Evolutionary conservation across 169 alveolate species (phyloP), one percentile per base, ranked within the genome.

Genomic region (Plasmodium inui): DNA sequence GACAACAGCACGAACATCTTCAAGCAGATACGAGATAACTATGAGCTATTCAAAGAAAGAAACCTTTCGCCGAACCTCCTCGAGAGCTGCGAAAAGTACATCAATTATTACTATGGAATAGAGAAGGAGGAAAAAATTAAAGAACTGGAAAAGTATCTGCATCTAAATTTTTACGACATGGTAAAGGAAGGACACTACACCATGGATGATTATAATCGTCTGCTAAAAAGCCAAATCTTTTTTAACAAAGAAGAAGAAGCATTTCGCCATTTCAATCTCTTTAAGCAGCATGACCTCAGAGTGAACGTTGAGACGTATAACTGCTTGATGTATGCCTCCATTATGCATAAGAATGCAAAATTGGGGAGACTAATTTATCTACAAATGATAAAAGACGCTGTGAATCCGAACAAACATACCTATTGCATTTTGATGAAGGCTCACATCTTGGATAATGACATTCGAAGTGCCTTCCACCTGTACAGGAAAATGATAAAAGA

Each of bases 401-500:
- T 96, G 10, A 46, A 93, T 44, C 98, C 98, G 1, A 96, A 97
- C 17, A 79, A 94, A 26, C 93, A 84, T 82, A 97, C 97, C 0
- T 97, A 92, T 83, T 96, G 96, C 19, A 93, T 97, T 12, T 85
- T 97, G 78, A 97, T 97, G 1, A 92, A 96, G 82, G 95, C 97
- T 7, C 98, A 96, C 44, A 86, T 93, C 0, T 32, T 84, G 12
- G 96, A 96, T 14, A 94, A 96, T 19, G 98, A 96, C 74, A 72
- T 96, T 53, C 70, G 84, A 32, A 90, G 96, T 61, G 98, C 97
- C 10, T 96, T 96, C 74, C 94, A 97, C 17, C 90, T 96, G 17
- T 92, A 96, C 76, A 80, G 98, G 39, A 96, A 96, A 86, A 96
- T 97, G 98, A 96, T 96, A 41, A 96, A 94, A 90, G 98, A 96